Evolutionary conservation across 306 rosid genomes (phyloP).

Genomic region (Gillenia trifoliata): DNA sequence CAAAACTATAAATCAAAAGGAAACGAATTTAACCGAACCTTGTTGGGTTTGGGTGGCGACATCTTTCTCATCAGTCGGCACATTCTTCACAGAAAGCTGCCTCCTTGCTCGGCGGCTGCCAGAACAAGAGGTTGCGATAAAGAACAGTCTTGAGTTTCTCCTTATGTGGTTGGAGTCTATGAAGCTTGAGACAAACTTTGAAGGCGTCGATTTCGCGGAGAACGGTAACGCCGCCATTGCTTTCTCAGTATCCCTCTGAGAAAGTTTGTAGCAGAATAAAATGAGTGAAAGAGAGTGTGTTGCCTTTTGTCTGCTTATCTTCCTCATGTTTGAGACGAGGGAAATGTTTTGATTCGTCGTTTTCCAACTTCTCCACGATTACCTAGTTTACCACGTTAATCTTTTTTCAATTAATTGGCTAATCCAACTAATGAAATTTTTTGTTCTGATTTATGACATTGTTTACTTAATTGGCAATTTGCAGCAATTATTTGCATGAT

Average conservation of each 20-base stretch:
- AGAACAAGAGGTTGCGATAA: conserved; percentile 29
- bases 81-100: conserved; percentile 39
- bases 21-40: conserved; percentile 26
- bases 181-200: conserved; percentile 33
- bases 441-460: background rate
- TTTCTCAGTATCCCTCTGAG: conserved; percentile 7
- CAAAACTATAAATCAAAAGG: background rate
- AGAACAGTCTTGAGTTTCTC: conserved; percentile 25
- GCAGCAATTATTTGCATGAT: background rate
- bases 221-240: conserved; percentile 68
- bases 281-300: conserved; percentile 32
- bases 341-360: conserved; percentile 15
- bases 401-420: background rate
- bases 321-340: conserved; percentile 37
- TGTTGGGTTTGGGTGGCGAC: conserved; percentile 14
- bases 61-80: conserved; percentile 39
- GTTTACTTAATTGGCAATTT: no score
- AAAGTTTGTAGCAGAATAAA: background rate
- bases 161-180: conserved; percentile 23
- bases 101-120: conserved; percentile 17
- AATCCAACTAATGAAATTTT: background rate
- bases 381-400: no score
- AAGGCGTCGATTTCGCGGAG: conserved; percentile 31
- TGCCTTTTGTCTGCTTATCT: conserved; percentile 33
- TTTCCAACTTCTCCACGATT: background rate